These are phyloP conservation scores for Penicillium sp. DNA, from an alignment of 2,329 filamentous ascomycete genomes.

Conservation along the genomic window DNA sequence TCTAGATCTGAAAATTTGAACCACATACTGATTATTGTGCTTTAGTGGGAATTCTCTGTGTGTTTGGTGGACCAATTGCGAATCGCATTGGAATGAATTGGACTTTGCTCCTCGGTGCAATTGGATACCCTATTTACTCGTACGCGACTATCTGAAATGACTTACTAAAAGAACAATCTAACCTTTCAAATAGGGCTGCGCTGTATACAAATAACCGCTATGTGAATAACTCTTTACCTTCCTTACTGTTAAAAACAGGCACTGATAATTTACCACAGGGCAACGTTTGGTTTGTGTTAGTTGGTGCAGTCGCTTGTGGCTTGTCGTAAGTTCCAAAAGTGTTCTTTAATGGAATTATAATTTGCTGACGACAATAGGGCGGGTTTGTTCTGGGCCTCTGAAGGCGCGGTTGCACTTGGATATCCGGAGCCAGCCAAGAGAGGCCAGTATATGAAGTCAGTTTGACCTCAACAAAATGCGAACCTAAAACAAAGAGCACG, in stretches of 20 bases:
- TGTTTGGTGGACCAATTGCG: slow-evolving; percentile 51
- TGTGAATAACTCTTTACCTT: slow-evolving; percentile 10
- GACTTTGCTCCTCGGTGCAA: slow-evolving; percentile 44
- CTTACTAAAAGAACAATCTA: background rate
- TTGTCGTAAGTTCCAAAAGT: slow-evolving; percentile 36
- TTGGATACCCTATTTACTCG: slow-evolving; percentile 52
- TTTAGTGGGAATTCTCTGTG: slow-evolving; percentile 45
- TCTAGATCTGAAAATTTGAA: background rate
- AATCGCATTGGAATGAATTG: slow-evolving; percentile 52
- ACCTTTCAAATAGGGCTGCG: slow-evolving; percentile 33
- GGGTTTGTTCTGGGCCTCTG: slow-evolving; percentile 54
- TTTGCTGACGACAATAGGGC: slow-evolving; percentile 26
- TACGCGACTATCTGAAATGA: slow-evolving; percentile 6
- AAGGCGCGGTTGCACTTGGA: slow-evolving; percentile 52
- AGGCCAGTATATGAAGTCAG: slow-evolving; percentile 48
- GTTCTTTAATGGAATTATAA: no score
- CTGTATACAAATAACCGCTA: slow-evolving; percentile 46
- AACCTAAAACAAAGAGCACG: background rate
- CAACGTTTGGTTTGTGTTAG: slow-evolving; percentile 54
- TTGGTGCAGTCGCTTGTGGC: slow-evolving; percentile 52
- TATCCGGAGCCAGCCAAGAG: slow-evolving; percentile 51
- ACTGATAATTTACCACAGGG: slow-evolving; percentile 29
- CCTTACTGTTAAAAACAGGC: background rate
- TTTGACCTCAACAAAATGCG: background rate
- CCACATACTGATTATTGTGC: slow-evolving; percentile 11